phyloP scores from a whole-genome alignment of 345 rosid genomes.

The Syzygium oleosum region DNA sequence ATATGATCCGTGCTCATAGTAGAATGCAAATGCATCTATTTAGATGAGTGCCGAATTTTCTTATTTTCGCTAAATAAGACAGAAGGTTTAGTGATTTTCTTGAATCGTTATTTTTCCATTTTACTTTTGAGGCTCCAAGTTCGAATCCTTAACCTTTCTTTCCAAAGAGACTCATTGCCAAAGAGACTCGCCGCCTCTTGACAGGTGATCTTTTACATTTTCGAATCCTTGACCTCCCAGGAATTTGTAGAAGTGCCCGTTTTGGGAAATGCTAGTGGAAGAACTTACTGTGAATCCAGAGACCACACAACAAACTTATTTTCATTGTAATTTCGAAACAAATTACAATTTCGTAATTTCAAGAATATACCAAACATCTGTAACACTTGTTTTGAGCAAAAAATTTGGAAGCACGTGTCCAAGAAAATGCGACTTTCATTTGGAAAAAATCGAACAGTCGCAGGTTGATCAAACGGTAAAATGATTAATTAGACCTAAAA shows the following conservation, averaged over 20 bases:
- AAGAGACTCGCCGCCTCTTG: background rate
- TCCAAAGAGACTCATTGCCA: background rate
- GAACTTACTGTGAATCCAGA: background rate
- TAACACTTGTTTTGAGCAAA: background rate
- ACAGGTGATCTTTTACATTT: background rate
- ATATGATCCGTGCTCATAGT: background rate
- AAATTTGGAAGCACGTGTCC: background rate
- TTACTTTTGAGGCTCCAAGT: background rate
- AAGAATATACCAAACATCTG: background rate
- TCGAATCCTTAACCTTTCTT: background rate
- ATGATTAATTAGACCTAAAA: background rate
- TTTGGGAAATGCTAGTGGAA: background rate
- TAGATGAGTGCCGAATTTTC: background rate
- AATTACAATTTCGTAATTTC: background rate
- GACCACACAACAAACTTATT: background rate
- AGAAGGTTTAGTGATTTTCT: background rate
- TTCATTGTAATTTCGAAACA: background rate
- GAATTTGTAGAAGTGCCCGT: background rate
- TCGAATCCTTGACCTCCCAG: background rate
- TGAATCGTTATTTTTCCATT: background rate
- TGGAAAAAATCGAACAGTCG: background rate
- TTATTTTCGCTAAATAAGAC: background rate
- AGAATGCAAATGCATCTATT: background rate
- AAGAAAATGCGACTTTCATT: background rate
- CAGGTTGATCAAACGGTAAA: background rate